These are phyloP conservation scores for Sungouiozyma ichnusensis DNA, from an alignment of 805 yeast species.

Conservation along the genomic window DNA sequence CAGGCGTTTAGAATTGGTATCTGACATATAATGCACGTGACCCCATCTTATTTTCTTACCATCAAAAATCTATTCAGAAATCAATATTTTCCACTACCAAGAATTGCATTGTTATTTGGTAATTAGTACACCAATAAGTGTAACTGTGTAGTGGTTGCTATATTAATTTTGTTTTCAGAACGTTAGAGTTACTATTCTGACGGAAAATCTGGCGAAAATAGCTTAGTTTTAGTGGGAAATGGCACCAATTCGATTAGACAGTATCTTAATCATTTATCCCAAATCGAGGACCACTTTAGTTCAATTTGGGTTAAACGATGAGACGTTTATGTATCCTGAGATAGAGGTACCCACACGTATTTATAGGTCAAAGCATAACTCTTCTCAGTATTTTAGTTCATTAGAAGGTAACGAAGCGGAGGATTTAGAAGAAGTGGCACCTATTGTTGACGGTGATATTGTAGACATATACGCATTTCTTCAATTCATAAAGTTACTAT, in stretches of 20 bases:
- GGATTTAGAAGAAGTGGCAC: constrained; percentile 37
- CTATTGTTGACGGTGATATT: constrained; percentile 56
- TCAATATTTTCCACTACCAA: not conserved
- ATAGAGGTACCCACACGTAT: constrained; percentile 71
- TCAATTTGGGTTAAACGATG: constrained; percentile 66
- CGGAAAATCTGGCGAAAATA: no score
- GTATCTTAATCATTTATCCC: constrained; percentile 52
- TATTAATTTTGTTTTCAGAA: no score
- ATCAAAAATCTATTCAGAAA: no score
- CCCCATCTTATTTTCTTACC: no score
- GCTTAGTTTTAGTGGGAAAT: constrained; percentile 5
- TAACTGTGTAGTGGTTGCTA: no score
- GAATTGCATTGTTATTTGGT: not conserved
- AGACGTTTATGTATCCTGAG: constrained; percentile 56
- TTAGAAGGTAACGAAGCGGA: constrained; percentile 25
- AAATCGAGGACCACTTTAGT: constrained; percentile 70
- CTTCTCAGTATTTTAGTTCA: constrained; percentile 24
- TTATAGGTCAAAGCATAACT: constrained; percentile 33
- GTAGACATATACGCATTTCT: constrained; percentile 61
- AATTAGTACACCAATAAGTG: no score
- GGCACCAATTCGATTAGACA: constrained; percentile 26
- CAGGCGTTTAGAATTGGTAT: no score
- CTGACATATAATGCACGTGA: no score
- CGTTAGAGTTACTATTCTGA: no score
- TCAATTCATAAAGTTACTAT: constrained; percentile 40